Evolutionary conservation across 2,329 filamentous ascomycete species (phyloP), one percentile per base, ranked within the genome.

Genomic region (Fusarium pseudograminearum): DNA sequence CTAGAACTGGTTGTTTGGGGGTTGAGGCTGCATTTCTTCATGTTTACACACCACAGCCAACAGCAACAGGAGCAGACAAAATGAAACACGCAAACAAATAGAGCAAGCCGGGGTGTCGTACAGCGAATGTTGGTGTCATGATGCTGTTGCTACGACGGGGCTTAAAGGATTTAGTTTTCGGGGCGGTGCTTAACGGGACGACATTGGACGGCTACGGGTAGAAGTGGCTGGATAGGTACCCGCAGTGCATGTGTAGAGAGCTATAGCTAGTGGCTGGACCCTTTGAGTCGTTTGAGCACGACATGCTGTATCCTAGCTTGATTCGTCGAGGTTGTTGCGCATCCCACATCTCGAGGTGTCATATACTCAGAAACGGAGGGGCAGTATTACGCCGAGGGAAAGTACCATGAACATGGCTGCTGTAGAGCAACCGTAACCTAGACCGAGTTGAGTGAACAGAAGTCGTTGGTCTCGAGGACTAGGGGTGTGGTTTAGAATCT

Each of bases 261-360:
- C 14, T 44, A 28, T n/a, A 11, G 20, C 47, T 40, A 40, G n/a
- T 41, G 31, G 33, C 22, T 38, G 31, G 44, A 50, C 45, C 40
- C 50, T 61, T 41, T 15, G 14, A 34, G 22, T 22, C 8, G 11
- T 24, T n/a, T 28, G 14, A 34, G 30, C 67, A 70, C 58, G 51
- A 31, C 55, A 57, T 65, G 14, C 8, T 6, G 6, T n/a, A 47
- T 53, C n/a, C 63, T 69, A 65, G 46, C 67, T 38, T 40, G 16
- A 52, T 71, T 51, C 18, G 64, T 18, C 24, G 16, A 34, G 26
- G 30, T 24, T 48, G 33, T 46, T 59, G 30, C 36, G 40, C 42
- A 70, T 69, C 57, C 24, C n/a, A 7, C 14, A 26, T 31, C 45
- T 71, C 68, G 40, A 71, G 51, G 54, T 69, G 69, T 71, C 68